Evolutionary conservation across 2,329 filamentous ascomycete species (phyloP).

Genomic region (Monosporascus sp.): DNA sequence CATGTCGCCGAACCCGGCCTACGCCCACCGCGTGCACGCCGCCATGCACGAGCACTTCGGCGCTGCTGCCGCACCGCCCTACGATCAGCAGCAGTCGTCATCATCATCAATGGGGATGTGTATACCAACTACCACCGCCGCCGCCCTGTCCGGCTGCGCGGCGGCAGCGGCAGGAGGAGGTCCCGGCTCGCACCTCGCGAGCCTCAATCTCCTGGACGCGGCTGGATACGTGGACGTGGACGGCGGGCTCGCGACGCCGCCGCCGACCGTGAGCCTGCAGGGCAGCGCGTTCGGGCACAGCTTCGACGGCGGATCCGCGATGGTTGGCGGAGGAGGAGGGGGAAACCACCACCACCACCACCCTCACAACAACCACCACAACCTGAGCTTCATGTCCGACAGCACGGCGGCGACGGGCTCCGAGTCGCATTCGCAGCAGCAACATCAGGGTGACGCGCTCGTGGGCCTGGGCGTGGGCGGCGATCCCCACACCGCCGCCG

Average conservation of each 20-base stretch:
- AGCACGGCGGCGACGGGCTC: conserved; percentile 4
- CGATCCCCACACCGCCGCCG: conserved; percentile 10
- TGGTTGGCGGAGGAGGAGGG: too few species aligned
- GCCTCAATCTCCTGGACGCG: conserved; percentile 36
- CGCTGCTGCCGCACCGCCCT: conserved; percentile 33
- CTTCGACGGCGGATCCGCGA: conserved; percentile 30
- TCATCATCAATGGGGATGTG: background rate
- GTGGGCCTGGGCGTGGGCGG: background rate
- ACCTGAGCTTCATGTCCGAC: conserved; percentile 33
- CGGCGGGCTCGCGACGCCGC: conserved; percentile 51
- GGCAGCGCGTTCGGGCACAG: conserved; percentile 34
- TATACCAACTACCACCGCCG: conserved; percentile 7
- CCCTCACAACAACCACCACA: conserved; percentile 11
- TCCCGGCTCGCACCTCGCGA: conserved; percentile 9
- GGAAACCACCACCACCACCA: conserved; percentile 3
- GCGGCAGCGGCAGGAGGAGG: conserved; percentile 9
- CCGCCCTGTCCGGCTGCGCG: conserved; percentile 10
- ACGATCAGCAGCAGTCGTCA: background rate
- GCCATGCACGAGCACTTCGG: conserved; percentile 54
- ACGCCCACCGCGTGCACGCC: conserved; percentile 46
- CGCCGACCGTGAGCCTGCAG: conserved; percentile 47
- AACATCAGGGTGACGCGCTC: conserved; percentile 13
- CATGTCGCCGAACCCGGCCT: conserved; percentile 48
- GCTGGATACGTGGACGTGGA: conserved; percentile 20
- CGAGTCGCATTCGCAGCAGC: conserved; percentile 24